Conservation (phyloP, 2,329 filamentous ascomycete species). For the Botrytis byssoidea region DNA sequence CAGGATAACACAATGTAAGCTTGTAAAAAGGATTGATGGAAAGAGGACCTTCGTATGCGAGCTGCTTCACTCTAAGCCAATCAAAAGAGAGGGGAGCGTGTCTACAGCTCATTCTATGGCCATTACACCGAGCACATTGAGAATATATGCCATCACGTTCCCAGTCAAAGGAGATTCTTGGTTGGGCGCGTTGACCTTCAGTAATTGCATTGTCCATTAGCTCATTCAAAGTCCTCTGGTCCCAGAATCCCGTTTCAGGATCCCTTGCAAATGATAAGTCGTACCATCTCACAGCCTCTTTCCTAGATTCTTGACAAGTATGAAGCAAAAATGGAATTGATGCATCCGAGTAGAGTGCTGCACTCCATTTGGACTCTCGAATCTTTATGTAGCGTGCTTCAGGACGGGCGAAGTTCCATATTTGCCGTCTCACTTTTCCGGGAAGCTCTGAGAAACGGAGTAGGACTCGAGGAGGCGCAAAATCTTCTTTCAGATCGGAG, state of each 20-base stretch:
- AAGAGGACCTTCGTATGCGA: constrained; percentile 1
- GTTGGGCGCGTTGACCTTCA: background rate
- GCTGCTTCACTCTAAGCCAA: background rate
- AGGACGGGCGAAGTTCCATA: background rate
- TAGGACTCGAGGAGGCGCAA: background rate
- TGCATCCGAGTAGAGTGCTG: background rate
- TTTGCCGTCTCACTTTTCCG: background rate
- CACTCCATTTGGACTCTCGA: background rate
- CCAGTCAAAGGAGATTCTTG: constrained; percentile 1
- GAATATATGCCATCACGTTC: constrained; percentile 6
- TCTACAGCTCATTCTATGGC: background rate
- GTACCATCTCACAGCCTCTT: background rate
- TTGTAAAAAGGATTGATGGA: constrained; percentile 3
- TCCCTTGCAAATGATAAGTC: constrained; percentile 5
- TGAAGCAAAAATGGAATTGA: constrained; percentile 4
- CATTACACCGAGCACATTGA: background rate
- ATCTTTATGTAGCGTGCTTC: constrained; percentile 4
- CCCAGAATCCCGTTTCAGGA: background rate
- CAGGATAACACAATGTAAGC: background rate
- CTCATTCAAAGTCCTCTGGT: background rate
- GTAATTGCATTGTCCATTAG: background rate
- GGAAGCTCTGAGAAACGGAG: background rate
- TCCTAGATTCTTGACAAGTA: background rate
- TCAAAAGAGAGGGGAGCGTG: constrained; percentile 2
- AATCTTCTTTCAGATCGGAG: background rate